Base-by-base conservation (phyloP, 2,329 filamentous ascomycete species). In the Ophiocordyceps camponoti-rufipedis region DNA sequence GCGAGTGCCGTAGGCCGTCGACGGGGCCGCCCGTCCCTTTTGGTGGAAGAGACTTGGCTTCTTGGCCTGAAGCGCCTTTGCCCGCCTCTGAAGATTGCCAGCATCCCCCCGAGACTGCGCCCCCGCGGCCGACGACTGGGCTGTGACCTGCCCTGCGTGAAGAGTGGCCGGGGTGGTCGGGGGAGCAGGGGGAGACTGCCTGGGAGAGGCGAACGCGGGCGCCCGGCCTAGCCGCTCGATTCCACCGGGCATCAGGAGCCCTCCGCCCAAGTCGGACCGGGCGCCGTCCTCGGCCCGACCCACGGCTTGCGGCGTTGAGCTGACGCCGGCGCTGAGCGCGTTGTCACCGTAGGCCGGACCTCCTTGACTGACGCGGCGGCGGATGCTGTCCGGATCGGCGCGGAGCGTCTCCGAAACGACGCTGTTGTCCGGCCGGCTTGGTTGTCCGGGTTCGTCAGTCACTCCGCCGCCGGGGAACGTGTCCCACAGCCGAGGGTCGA, bases 201-300 rank as follows among this genome's bases (percentile, higher is more conserved):
- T 16, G 43, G 28, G 9, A 8, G 35, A 38, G 35, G 35, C 14
- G 7, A n/a, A 5, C 14, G 44, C 32, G 13, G 28, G 19, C 11
- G 40, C 40, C 23, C 43, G 41, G 11, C 43, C 28, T 11, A 4
- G 12, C 12, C 41, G 32, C 32, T 23, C 19, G 38, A 47, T 50
- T 14, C 48, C 46, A 12, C 48, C 46, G 13, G 48, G 48, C 12
- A 47, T 8, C 3, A 45, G 12, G 12, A 48, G 45, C 41, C 47
- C 45, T 16, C 47, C 47, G 8, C 29, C 29, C 33, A 48, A n/a
- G 19, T 28, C 32, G 2, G 45, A 11, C 5, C 45, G 43, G 13
- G 43, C 43, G 45, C 41, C 38, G 19, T 32, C 9, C 12, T 41
- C 43, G 6, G 35, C 31, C 41, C 35, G n/a, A 18, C 28, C 28